Conservation (phyloP, 169 alveolate genomes). For the Eimeria nieschulzi region DNA sequence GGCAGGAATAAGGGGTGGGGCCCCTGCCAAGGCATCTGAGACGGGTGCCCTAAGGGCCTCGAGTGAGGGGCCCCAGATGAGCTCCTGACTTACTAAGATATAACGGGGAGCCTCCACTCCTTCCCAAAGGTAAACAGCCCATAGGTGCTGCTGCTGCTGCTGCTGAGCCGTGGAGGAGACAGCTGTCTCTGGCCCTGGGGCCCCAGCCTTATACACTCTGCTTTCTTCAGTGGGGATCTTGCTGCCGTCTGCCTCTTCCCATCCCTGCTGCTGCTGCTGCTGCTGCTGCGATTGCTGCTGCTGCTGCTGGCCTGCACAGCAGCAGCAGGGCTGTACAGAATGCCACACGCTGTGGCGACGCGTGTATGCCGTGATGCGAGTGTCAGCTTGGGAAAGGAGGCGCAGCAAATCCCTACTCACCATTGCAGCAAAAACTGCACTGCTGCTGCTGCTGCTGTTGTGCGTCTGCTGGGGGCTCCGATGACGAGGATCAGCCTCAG, state of each 20-base stretch:
- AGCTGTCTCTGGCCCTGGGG: too few species aligned
- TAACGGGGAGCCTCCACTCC: conserved; percentile 58
- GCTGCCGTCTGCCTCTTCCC: background rate
- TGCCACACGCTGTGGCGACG: conserved; percentile 67
- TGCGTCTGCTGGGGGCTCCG: background rate
- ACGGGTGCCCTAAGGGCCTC: too few species aligned
- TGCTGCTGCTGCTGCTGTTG: background rate
- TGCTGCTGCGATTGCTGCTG: background rate
- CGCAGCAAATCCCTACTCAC: conserved; percentile 36
- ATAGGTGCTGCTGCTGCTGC: conserved; percentile 57
- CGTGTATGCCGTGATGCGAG: conserved; percentile 23
- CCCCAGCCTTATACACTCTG: too few species aligned
- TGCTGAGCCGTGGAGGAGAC: background rate
- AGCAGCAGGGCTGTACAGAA: conserved; percentile 43
- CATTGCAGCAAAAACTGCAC: conserved; percentile 27
- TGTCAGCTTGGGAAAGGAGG: conserved; percentile 43
- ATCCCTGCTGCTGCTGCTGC: background rate
- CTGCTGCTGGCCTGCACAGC: conserved; percentile 18
- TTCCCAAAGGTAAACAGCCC: conserved; percentile 65
- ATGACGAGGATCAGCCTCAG: background rate
- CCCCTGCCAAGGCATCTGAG: too few species aligned
- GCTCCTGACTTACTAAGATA: conserved; percentile 16
- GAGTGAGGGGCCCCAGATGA: too few species aligned
- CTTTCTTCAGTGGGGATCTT: too few species aligned
- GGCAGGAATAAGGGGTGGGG: too few species aligned